Evolutionary conservation across 176 grass and related monocot genomes (phyloP), one percentile per base, ranked within the genome.

Genomic region (Oryza brachyantha): DNA sequence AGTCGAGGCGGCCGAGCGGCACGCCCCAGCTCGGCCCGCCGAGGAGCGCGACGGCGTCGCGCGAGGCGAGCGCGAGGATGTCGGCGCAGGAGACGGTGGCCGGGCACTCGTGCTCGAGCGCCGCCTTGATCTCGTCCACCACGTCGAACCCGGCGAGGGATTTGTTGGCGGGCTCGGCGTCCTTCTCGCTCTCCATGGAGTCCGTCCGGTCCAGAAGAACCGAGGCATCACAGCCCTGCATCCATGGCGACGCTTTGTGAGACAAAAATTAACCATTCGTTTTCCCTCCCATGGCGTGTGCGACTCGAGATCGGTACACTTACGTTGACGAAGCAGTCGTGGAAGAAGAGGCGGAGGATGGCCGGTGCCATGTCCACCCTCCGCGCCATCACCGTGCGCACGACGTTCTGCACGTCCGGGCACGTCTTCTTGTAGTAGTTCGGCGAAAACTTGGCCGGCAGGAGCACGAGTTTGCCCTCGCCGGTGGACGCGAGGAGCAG

Each of bases 41-140:
- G 31, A 32, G 31, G 3, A 32, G 4, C 3, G 31, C 31, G 31
- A 93, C 89, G 27, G 84, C 77, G 71, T 97, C 94, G 0, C 89
- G 88, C 0, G 91, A 84, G 31, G 91, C 81, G 25, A 97, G 88
- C 37, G 94, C 91, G 66, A 97, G 81, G 79, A 97, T 91, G 86
- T 97, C 94, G 19, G 91, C 88, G 80, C 94, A 97, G 19, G 94
- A 97, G 38, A 97, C 88, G 27, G 86, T 91, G 76, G 45, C 73
- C n/a, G 92, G 92, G 88, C 96, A 98, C 54, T 94, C 90, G 24
- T 79, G 59, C 73, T 99, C 96, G 24, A 95, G 34, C 35, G 6
- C 31, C 31, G 31, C 31, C 31, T 32, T 32, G 31, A 32, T 32
- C 31, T 32, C 31, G 31, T 32, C 31, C 3, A 32, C 31, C 31